Conservation (phyloP, 176 grass and related monocot genomes). For the Zoysia pacifica region DNA sequence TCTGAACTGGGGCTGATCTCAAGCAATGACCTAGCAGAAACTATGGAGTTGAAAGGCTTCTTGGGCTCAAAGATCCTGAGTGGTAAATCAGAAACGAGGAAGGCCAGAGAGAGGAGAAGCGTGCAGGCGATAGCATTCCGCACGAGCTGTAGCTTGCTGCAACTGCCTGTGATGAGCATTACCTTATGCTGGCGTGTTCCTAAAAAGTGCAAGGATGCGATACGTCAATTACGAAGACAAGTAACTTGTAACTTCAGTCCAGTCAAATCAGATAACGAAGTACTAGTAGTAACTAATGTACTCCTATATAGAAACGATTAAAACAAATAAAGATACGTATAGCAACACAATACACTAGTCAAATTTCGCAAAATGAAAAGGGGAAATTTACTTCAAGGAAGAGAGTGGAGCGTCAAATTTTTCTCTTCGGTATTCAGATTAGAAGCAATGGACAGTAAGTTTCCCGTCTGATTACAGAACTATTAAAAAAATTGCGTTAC, state of each 20-base stretch:
- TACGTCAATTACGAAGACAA: conserved; percentile 18
- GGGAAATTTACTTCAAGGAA: background rate
- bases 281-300: no score
- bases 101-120: conserved; percentile 19
- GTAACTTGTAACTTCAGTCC: background rate
- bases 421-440: background rate
- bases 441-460: background rate
- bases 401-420: background rate
- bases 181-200: conserved; percentile 8
- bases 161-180: conserved; percentile 21
- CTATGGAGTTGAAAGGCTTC: conserved; percentile 16
- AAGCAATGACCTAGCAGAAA: conserved; percentile 24
- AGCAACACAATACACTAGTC: background rate
- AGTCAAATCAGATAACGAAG: background rate
- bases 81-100: conserved; percentile 1
- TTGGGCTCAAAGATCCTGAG: conserved; percentile 4
- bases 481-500: background rate
- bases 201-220: background rate
- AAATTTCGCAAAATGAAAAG: background rate
- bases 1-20: conserved; percentile 11
- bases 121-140: conserved; percentile 3
- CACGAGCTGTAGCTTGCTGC: conserved; percentile 19
- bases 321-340: background rate
- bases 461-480: background rate
- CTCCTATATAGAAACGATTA: background rate